Evolutionary conservation across 257 asterid genomes (phyloP).

Genomic region (Solanum pinnatisectum): DNA sequence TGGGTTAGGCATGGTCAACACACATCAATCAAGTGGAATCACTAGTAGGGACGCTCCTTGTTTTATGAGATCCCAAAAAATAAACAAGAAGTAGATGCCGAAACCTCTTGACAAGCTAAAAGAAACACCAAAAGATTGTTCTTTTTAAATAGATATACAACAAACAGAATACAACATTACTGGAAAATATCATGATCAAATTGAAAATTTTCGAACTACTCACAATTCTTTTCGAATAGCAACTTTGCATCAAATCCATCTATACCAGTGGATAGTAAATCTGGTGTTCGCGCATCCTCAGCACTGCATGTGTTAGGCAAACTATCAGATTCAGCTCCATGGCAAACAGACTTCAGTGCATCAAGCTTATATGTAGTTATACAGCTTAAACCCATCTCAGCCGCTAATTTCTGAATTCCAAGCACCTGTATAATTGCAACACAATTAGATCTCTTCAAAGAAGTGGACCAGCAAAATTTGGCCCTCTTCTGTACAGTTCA

Average conservation of each 20-base stretch:
- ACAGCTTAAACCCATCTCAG: slow-evolving; percentile 75
- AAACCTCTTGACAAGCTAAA: background rate
- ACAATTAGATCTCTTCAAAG: background rate
- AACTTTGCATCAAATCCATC: slow-evolving; percentile 30
- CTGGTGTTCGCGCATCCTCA: slow-evolving; percentile 15
- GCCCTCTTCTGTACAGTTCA: background rate
- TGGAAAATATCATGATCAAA: background rate
- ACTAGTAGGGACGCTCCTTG: background rate
- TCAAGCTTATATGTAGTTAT: slow-evolving; percentile 78
- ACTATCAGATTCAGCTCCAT: slow-evolving; percentile 23
- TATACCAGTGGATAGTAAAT: slow-evolving; percentile 10
- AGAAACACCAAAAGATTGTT: background rate
- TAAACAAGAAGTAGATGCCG: background rate
- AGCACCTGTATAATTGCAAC: slow-evolving; percentile 49
- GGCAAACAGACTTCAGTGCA: slow-evolving; percentile 65
- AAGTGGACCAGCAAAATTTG: background rate
- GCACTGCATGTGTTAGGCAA: slow-evolving; percentile 18
- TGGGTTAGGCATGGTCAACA: background rate
- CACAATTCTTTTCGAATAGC: slow-evolving; percentile 1
- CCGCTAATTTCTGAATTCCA: slow-evolving; percentile 71
- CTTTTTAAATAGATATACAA: background rate
- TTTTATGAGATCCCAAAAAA: background rate
- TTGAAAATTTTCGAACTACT: background rate
- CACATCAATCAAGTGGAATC: background rate
- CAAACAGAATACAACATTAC: background rate